Percentiles rank a stretch among this genome's conserved stretches.
These are phyloP conservation scores for Penicillium oxalicum DNA, from an alignment of 2,329 filamentous ascomycete species.

Conservation along the genomic window DNA sequence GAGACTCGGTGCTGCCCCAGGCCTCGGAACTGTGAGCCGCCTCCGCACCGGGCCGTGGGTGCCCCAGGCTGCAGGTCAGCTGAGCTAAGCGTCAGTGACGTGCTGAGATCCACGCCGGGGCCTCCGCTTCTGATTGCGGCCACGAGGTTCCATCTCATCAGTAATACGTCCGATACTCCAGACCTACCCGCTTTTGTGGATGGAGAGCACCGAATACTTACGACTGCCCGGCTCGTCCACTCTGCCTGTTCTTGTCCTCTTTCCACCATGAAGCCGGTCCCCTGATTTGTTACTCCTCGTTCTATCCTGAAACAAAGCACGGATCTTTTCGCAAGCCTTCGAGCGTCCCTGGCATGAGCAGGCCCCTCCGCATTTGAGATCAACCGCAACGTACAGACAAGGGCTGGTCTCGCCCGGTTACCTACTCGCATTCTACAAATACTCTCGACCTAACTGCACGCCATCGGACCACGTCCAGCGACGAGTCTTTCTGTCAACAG, in stretches of 20 bases:
- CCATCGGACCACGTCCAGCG: no score
- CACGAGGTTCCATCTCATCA: slow-evolving; percentile 18
- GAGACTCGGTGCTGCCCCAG: no score
- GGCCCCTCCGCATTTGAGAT: slow-evolving; percentile 5
- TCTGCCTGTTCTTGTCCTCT: background rate
- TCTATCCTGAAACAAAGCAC: slow-evolving; percentile 31
- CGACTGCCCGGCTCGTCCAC: background rate
- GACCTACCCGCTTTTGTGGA: slow-evolving; percentile 1
- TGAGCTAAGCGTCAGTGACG: slow-evolving; percentile 12
- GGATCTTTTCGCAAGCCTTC: slow-evolving; percentile 24
- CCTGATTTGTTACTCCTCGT: slow-evolving; percentile 6
- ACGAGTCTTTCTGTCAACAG: no score
- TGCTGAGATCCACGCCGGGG: slow-evolving; percentile 20
- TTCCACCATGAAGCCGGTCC: slow-evolving; percentile 3
- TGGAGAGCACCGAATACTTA: background rate
- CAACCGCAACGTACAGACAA: background rate
- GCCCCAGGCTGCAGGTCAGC: background rate
- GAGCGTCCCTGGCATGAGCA: slow-evolving; percentile 15
- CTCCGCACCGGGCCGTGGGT: background rate
- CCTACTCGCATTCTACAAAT: no score
- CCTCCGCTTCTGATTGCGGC: slow-evolving; percentile 21
- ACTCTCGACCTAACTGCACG: no score
- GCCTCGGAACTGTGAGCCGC: no score
- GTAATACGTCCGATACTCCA: slow-evolving; percentile 2
- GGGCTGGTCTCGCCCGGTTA: no score